A percentile compares a stretch with the other conserved stretches of the same genome.
phyloP scores from a whole-genome alignment of 2,329 filamentous ascomycete species.

The Fusarium sp. region DNA sequence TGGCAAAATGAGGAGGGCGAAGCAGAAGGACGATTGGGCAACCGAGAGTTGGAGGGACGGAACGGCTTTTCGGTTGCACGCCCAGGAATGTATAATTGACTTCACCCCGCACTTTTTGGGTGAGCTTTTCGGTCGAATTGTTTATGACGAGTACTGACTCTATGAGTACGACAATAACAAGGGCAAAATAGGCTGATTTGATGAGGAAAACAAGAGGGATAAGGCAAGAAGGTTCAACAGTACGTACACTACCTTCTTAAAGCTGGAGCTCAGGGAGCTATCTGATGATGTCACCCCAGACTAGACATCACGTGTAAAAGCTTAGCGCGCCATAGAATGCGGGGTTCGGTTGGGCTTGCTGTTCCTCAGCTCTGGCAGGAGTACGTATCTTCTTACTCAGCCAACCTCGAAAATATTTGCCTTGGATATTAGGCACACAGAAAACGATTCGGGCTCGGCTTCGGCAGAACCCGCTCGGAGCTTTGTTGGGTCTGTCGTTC shows the following conservation, averaged over 20 bases:
- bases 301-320: slow-evolving; percentile 40
- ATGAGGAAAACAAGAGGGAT: slow-evolving; percentile 20
- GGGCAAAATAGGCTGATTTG: slow-evolving; percentile 42
- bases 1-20: slow-evolving; percentile 35
- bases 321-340: slow-evolving; percentile 44
- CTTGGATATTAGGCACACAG: slow-evolving; percentile 47
- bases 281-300: slow-evolving; percentile 44
- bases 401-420: neutral
- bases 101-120: slow-evolving; percentile 46
- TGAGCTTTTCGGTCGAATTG: slow-evolving; percentile 20
- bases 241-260: slow-evolving; percentile 48
- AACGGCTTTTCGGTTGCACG: slow-evolving; percentile 45
- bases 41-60: slow-evolving; percentile 46
- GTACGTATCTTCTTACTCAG: slow-evolving; percentile 36
- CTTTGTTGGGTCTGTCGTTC: slow-evolving; percentile 42
- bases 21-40: slow-evolving; percentile 38
- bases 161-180: slow-evolving; percentile 11
- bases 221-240: slow-evolving; percentile 25
- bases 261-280: slow-evolving; percentile 45
- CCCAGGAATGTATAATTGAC: slow-evolving; percentile 31
- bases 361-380: slow-evolving; percentile 12
- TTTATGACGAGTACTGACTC: slow-evolving; percentile 29
- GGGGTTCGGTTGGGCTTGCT: slow-evolving; percentile 43
- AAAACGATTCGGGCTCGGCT: slow-evolving; percentile 45
- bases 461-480: slow-evolving; percentile 52